Base-by-base conservation (phyloP, 1,284 basidiomycete species). In the Pseudozyma hubeiensis region DNA sequence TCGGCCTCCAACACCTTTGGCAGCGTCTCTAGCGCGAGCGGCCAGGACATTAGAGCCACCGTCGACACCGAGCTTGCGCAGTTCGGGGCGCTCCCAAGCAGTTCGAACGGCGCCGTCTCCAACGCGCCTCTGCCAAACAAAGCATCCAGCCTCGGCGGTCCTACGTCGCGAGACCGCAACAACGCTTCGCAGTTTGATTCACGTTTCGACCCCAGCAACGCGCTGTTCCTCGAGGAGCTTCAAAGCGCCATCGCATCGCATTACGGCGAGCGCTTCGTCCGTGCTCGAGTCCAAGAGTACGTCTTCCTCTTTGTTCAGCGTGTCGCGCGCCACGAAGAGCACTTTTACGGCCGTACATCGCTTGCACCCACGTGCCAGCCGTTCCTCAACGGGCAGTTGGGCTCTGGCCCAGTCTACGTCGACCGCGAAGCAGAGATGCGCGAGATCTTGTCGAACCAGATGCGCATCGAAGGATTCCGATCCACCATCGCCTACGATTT, bases 191-290 rank as follows among this genome's bases (percentile, higher is more conserved):
- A 53, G 4, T 49, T 47, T 58, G 79, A 78, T 46, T 30, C 44
- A 34, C 62, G 60, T n/a, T 40, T 46, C 16, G 90, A 78, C 81
- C 86, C 88, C 62, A 86, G 89, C 33, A 95, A 97, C 81, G 91
- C 90, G 74, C 72, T 91, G 13, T 96, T 97, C 85, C 92, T 97
- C 81, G 93, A 97, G 64, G 95, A 97, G 90, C 88, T 93, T 58
- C 86, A 89, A n/a, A 84, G 88, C 14, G 90, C 91, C 2, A 91
- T 93, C 47, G 86, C 88, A 14, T 88, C 88, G 13, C 92, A 93
- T 80, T 92, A 90, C 77, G 91, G 92, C 48, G 93, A 95, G 84
- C 86, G 88, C 9, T 87, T 90, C 68, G 89, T 95, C n/a, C 90
- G 92, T 6, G 87, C 90, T 9, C 88, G 92, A 13, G 91, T 93